A percentile compares a stretch with the other conserved stretches of the same genome.
Conservation (phyloP, 164 flowering plant species). For the Cinnamomum micranthum region DNA sequence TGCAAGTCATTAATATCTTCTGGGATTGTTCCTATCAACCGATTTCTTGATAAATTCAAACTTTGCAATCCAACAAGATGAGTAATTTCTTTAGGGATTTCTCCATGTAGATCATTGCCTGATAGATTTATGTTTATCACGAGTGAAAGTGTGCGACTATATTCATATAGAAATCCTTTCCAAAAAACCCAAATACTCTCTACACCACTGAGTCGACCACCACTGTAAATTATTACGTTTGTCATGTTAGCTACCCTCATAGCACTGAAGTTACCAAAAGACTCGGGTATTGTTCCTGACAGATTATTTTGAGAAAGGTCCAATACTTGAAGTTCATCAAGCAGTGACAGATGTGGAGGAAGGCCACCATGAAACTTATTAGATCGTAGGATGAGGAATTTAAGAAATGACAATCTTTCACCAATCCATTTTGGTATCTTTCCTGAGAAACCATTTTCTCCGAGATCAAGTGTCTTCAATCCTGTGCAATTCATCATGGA, state of each 20-base stretch:
- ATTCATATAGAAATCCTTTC: too few species aligned
- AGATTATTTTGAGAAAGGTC: slow-evolving; percentile 5
- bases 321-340: slow-evolving; percentile 1
- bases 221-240: too few species aligned
- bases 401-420: neutral
- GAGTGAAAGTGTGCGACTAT: neutral
- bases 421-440: slow-evolving; percentile 7
- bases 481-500: neutral
- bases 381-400: neutral
- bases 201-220: too few species aligned
- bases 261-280: neutral
- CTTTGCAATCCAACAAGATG: neutral
- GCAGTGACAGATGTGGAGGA: slow-evolving; percentile 4
- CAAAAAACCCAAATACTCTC: neutral
- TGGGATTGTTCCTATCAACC: neutral
- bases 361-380: slow-evolving; percentile 2
- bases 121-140: slow-evolving; percentile 6
- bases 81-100: slow-evolving; percentile 2
- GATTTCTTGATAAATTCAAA: slow-evolving; percentile 4
- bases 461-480: neutral
- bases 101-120: slow-evolving; percentile 2
- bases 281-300: slow-evolving; percentile 3
- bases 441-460: neutral
- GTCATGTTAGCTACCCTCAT: neutral
- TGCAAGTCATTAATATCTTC: neutral